Percentiles rank a stretch among this genome's conserved stretches.
These are phyloP conservation scores for Tardiomyces digboiensis DNA, from an alignment of 1,139 yeast species.

Conservation along the genomic window DNA sequence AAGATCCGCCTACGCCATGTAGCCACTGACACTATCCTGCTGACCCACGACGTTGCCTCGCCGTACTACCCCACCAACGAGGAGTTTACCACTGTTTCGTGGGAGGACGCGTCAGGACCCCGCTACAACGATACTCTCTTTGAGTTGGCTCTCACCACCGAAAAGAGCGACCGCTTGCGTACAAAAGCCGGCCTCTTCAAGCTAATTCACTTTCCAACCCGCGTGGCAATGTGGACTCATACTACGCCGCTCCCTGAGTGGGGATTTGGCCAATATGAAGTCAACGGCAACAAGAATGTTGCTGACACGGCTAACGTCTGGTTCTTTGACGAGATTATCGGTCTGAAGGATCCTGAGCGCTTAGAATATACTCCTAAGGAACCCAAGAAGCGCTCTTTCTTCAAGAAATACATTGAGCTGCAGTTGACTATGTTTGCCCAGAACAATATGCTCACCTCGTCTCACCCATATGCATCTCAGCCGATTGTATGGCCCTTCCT, in stretches of 20 bases:
- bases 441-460: conserved; percentile 75
- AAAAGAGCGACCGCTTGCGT: conserved; percentile 45
- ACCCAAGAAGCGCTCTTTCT: conserved; percentile 60
- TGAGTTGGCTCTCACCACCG: conserved; percentile 50
- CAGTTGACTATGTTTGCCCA: conserved; percentile 88
- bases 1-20: conserved; percentile 74
- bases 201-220: conserved; percentile 73
- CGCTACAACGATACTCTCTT: conserved; percentile 71
- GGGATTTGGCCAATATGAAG: conserved; percentile 89
- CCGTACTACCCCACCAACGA: conserved; percentile 86
- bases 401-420: conserved; percentile 81
- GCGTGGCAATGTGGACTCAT: conserved; percentile 91
- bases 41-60: conserved; percentile 98
- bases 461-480: conserved; percentile 93
- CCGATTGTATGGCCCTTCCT: conserved; percentile 96
- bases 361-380: conserved; percentile 39
- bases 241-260: conserved; percentile 83
- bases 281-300: conserved; percentile 85
- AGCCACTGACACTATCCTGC: conserved; percentile 63
- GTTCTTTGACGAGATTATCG: conserved; percentile 66
- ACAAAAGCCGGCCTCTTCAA: conserved; percentile 63
- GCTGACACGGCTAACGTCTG: conserved; percentile 61
- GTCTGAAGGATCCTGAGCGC: conserved; percentile 51
- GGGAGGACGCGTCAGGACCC: conserved; percentile 46
- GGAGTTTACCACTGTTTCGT: conserved; percentile 69